Base-by-base conservation (phyloP, 306 rosid species). In the Vachellia collinsii region DNA sequence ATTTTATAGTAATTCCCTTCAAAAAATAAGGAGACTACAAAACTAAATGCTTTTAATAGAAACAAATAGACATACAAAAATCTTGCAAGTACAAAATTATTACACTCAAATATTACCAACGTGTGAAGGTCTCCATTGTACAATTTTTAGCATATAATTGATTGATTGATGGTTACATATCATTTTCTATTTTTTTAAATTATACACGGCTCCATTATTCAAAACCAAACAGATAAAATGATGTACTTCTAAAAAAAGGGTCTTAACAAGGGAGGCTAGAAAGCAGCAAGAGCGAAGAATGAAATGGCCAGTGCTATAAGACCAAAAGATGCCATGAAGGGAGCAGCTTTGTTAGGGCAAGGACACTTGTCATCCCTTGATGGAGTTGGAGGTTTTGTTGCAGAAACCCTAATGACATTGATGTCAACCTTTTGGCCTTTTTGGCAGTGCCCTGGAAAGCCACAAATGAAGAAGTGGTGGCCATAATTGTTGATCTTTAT, bases 371-470 rank as follows among this genome's bases (percentile, higher is more conserved):
- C 62, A 16, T 36, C 20, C 20, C 4, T 6, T 13, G 69, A 64
- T 3, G 70, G 1, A 5, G 44, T 8, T n/a, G 90, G 75, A 63
- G 81, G 85, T 11, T 65, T 22, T 7, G 29, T 22, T 7, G 50
- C 43, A 36, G 22, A 44, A 64, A 63, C 77, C 63, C 63, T 85
- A 6, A 79, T 84, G 43, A 87, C 97, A 12, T 93, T 91, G 36
- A 93, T 88, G 79, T 93, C 94, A 50, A 93, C 88, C 87, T 88
- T 93, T 73, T 90, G 97, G 17, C 97, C 94, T 34, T 90, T 83
- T 81, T 91, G 88, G 70, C 99, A 95, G 71, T 95, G 99, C 8
- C 99, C 98, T 12, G 97, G 96, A 20, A 91, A 92, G 1, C 98
- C 99, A 58, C 99, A 95, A 61, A 95, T 25, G 85, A 88, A 93